A percentile compares a stretch with the other conserved stretches of the same genome.
These are phyloP conservation scores for Chytriomyces sp. DNA, from an alignment of 192 early-diverging fungal species.

Conservation along the genomic window DNA sequence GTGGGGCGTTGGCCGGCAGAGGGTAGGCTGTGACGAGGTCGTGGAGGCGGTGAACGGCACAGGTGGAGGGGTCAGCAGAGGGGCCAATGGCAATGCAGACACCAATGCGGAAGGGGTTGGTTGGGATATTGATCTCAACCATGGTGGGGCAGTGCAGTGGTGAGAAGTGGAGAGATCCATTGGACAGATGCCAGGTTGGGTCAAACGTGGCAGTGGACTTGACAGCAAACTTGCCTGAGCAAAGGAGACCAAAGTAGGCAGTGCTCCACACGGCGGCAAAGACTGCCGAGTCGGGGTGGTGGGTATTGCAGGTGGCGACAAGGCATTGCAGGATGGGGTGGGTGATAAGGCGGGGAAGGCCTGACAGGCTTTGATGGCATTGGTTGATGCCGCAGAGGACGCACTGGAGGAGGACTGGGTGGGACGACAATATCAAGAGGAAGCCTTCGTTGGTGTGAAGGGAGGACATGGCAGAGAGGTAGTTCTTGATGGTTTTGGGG, in stretches of 20 bases:
- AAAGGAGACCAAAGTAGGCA: not conserved
- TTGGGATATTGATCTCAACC: not conserved
- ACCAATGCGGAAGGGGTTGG: slow-evolving; percentile 7
- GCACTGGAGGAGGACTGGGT: not conserved
- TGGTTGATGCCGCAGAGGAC: not conserved
- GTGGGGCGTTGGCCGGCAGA: not conserved
- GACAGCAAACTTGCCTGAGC: not conserved
- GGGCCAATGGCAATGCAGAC: not conserved
- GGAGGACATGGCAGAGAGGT: not conserved
- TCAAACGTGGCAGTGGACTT: not conserved
- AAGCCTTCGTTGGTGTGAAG: not conserved
- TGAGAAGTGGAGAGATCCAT: not conserved
- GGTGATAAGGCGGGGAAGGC: not conserved
- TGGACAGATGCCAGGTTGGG: not conserved
- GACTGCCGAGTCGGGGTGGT: not conserved
- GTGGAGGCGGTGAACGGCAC: not conserved
- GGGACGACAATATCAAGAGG: not conserved
- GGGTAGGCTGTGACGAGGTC: not conserved
- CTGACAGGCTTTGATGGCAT: not conserved
- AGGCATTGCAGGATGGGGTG: not conserved
- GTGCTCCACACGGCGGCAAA: not conserved
- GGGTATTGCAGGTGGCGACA: not conserved
- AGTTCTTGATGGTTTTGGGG: slow-evolving; percentile 8
- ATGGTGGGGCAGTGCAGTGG: not conserved
- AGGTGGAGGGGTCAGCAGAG: not conserved